Evolutionary conservation across 768 basidiomycete genomes (phyloP).

Genomic region (Suillus alpinus): DNA sequence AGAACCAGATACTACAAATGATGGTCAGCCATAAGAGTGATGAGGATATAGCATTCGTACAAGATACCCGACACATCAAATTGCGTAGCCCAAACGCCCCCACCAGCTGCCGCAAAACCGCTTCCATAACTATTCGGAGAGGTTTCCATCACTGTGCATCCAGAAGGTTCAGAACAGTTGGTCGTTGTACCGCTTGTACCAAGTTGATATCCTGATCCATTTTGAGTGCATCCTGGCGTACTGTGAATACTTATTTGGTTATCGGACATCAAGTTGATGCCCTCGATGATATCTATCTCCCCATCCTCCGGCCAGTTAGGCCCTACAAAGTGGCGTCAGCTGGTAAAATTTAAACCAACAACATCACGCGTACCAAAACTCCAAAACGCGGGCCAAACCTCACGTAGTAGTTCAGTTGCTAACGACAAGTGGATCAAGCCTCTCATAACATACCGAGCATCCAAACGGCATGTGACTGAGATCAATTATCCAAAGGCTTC

Average conservation of each 20-base stretch:
- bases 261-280: constrained; percentile 45
- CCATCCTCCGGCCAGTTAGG: constrained; percentile 43
- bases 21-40: constrained; percentile 3
- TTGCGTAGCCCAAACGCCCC: constrained; percentile 68
- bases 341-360: background rate
- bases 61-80: constrained; percentile 57
- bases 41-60: constrained; percentile 25
- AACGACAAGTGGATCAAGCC: constrained; percentile 4
- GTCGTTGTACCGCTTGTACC: constrained; percentile 25
- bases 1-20: constrained; percentile 44
- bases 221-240: constrained; percentile 36
- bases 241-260: constrained; percentile 64
- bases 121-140: constrained; percentile 26
- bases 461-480: constrained; percentile 52
- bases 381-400: constrained; percentile 34
- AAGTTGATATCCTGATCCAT: constrained; percentile 27
- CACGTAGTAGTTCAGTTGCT: background rate
- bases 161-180: constrained; percentile 22
- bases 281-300: constrained; percentile 63
- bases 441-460: constrained; percentile 43
- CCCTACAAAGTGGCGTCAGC: constrained; percentile 12
- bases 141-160: constrained; percentile 29
- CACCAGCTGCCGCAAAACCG: constrained; percentile 36
- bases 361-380: constrained; percentile 21
- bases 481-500: constrained; percentile 48